Conservation (phyloP, 768 basidiomycete species). For the Tephrocybe sp. region DNA sequence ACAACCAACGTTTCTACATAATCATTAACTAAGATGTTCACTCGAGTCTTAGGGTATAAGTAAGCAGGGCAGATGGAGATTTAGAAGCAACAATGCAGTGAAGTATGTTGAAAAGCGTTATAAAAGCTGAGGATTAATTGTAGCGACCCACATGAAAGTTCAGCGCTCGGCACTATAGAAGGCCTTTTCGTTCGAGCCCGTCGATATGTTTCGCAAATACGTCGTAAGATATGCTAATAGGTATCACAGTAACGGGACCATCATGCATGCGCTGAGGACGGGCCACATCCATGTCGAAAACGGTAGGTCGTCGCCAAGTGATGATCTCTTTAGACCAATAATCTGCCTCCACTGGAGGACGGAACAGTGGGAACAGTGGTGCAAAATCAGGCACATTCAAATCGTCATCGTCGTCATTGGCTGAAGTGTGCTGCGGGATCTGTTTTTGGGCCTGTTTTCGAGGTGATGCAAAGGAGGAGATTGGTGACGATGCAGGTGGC, state of each 20-base stretch:
- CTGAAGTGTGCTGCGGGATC: constrained; percentile 5
- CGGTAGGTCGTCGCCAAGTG: constrained; percentile 14
- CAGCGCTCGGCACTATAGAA: background rate
- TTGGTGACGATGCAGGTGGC: constrained; percentile 1
- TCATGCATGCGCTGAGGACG: constrained; percentile 17
- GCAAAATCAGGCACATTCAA: constrained; percentile 18
- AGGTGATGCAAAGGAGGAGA: constrained; percentile 9
- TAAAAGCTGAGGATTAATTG: too few relatives aligned
- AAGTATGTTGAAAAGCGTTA: too few relatives aligned
- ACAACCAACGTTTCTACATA: too few relatives aligned
- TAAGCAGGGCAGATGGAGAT: too few relatives aligned
- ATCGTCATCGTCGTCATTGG: constrained; percentile 11
- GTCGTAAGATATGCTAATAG: constrained; percentile 20
- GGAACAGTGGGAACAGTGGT: constrained; percentile 13
- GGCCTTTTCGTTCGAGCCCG: constrained; percentile 9
- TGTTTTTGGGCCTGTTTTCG: constrained; percentile 16
- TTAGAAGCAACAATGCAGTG: too few relatives aligned
- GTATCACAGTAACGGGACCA: constrained; percentile 8
- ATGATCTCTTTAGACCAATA: constrained; percentile 11
- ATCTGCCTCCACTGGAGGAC: constrained; percentile 1
- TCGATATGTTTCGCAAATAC: constrained; percentile 20
- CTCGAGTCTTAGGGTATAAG: background rate
- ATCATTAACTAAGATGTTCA: too few relatives aligned
- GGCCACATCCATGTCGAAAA: constrained; percentile 19
- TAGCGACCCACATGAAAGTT: too few relatives aligned